Conservation (phyloP, 306 rosid species). For the Corylus americana region DNA sequence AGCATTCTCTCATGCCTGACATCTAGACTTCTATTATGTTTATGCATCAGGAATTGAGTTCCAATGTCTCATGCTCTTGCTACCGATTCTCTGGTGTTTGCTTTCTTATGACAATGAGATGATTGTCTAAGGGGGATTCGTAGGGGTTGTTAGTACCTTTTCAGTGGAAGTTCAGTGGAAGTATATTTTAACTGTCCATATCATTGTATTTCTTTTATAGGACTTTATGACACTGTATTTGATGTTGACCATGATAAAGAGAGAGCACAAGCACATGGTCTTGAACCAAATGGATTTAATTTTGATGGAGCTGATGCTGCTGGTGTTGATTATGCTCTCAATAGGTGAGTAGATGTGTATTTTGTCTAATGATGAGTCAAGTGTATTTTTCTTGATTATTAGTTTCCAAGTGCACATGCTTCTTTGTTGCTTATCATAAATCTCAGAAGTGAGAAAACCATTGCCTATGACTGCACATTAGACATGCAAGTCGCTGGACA, state of each 20-base stretch:
- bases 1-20: neutral
- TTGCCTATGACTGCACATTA: neutral
- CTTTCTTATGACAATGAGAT: neutral
- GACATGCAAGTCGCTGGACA: neutral
- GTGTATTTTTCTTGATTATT: constrained; percentile 1
- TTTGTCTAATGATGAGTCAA: constrained; percentile 7
- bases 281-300: constrained; percentile 87
- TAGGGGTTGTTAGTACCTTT: neutral
- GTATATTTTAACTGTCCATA: constrained; percentile 27
- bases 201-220: constrained; percentile 37
- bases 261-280: constrained; percentile 78
- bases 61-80: neutral
- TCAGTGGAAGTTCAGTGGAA: neutral
- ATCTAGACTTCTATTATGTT: neutral
- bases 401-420: neutral
- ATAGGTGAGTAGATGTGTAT: constrained; percentile 55
- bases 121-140: neutral
- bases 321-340: constrained; percentile 90
- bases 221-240: constrained; percentile 86
- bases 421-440: neutral
- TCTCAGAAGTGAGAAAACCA: neutral
- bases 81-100: neutral
- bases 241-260: constrained; percentile 79
- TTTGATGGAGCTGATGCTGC: constrained; percentile 89
- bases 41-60: neutral